Conservation (phyloP, 2,329 filamentous ascomycete genomes). For the Arthrobotrys sinensis region DNA sequence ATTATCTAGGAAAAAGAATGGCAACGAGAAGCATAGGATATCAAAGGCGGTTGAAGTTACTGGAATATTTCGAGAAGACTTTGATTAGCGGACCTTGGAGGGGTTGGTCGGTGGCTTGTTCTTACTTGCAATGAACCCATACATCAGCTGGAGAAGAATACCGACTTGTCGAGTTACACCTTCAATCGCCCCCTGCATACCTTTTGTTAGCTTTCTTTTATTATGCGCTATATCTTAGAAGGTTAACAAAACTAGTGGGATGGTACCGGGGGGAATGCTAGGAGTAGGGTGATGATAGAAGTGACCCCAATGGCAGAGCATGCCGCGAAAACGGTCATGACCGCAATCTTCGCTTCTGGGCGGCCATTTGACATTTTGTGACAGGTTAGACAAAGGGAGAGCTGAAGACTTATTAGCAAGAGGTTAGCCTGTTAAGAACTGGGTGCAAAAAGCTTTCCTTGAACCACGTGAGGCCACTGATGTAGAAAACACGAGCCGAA, state of each 20-base stretch:
- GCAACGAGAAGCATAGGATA: constrained; percentile 38
- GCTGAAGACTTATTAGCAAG: constrained; percentile 4
- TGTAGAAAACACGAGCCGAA: constrained; percentile 38
- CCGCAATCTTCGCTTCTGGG: constrained; percentile 23
- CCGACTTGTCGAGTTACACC: neutral
- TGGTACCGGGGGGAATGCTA: constrained; percentile 42
- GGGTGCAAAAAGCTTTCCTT: constrained; percentile 12
- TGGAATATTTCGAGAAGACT: neutral
- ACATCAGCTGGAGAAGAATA: constrained; percentile 17
- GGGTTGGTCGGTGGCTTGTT: neutral
- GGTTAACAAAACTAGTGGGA: neutral
- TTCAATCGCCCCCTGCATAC: constrained; percentile 27
- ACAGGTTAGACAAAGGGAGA: constrained; percentile 51
- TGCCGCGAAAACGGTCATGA: constrained; percentile 11
- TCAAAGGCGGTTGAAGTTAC: constrained; percentile 37
- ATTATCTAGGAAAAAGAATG: constrained; percentile 39
- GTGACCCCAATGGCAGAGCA: constrained; percentile 29
- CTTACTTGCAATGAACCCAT: constrained; percentile 35
- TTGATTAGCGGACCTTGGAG: neutral
- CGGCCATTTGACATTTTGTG: constrained; percentile 46
- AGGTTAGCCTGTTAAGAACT: neutral
- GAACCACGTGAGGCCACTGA: constrained; percentile 40
- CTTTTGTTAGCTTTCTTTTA: neutral
- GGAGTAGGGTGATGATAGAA: constrained; percentile 13
- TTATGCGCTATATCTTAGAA: neutral